phyloP scores from a whole-genome alignment of 257 asterid genomes.

The Cruciata laevipes region DNA sequence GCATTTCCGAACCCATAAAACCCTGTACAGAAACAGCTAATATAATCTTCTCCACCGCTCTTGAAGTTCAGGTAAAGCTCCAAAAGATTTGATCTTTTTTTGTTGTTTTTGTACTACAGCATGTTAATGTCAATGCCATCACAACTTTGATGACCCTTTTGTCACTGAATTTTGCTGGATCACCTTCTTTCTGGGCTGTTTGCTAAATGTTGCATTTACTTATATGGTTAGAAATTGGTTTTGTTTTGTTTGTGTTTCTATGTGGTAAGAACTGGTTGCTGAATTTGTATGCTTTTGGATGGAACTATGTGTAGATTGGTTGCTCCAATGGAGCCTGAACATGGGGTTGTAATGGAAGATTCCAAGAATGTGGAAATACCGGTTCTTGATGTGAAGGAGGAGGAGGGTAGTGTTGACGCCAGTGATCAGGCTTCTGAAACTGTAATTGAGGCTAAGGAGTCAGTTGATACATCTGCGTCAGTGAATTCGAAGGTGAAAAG shows the following conservation, averaged over 20 bases:
- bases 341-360: constrained; percentile 44
- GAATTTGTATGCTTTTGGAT: constrained; percentile 1
- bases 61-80: constrained; percentile 8
- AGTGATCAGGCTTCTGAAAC: constrained; percentile 23
- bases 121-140: not conserved
- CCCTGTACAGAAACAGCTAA: constrained; percentile 4
- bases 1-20: not conserved
- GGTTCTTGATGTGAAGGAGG: constrained; percentile 31
- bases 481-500: constrained; percentile 27
- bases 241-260: not conserved
- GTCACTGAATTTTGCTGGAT: constrained; percentile 20
- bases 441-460: constrained; percentile 24
- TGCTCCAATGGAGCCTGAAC: constrained; percentile 47
- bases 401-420: constrained; percentile 20
- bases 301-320: not conserved
- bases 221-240: not conserved
- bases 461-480: constrained; percentile 19
- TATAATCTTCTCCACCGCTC: not conserved
- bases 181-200: constrained; percentile 13
- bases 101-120: not conserved
- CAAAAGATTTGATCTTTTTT: not conserved
- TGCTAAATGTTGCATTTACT: not conserved
- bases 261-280: constrained; percentile 4
- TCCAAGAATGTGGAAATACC: constrained; percentile 27
- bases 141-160: constrained; percentile 4